Evolutionary conservation across 2,329 filamentous ascomycete species (phyloP).

Genomic region (Penicillium brevicompactum): DNA sequence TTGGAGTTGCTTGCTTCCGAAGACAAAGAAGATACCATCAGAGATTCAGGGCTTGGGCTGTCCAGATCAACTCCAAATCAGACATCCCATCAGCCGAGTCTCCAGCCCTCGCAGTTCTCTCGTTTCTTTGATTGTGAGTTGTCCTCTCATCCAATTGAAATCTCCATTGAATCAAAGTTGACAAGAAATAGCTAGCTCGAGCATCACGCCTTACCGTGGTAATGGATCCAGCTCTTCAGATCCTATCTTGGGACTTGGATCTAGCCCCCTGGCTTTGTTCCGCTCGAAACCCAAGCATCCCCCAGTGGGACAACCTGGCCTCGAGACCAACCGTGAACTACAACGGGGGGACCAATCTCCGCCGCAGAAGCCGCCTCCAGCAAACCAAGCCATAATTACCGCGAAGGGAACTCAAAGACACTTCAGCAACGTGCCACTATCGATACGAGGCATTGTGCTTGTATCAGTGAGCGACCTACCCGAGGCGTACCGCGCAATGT

Average conservation of each 20-base stretch:
- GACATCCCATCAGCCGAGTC: not conserved
- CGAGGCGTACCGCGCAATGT: slow-evolving; percentile 69
- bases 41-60: not conserved
- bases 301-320: slow-evolving; percentile 2
- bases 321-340: not conserved
- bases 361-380: not conserved
- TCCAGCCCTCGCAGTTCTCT: slow-evolving; percentile 21
- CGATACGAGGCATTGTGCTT: slow-evolving; percentile 62
- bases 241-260: slow-evolving; percentile 21
- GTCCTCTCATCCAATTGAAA: not conserved
- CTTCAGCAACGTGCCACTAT: slow-evolving; percentile 31
- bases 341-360: slow-evolving; percentile 4
- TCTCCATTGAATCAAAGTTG: not conserved
- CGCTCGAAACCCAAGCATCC: slow-evolving; percentile 5
- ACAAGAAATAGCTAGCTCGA: slow-evolving; percentile 18
- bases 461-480: slow-evolving; percentile 64
- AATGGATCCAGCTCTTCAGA: slow-evolving; percentile 33
- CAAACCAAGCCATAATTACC: not conserved
- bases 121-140: slow-evolving; percentile 35
- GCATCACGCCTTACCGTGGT: slow-evolving; percentile 24
- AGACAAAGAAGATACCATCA: slow-evolving; percentile 9
- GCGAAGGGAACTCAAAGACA: not conserved
- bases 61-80: slow-evolving; percentile 1
- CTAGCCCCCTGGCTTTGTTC: slow-evolving; percentile 36
- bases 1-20: slow-evolving; percentile 41